Conservation (phyloP, 371 early-diverging fungal genomes). For the Mortierella sp. region DNA sequence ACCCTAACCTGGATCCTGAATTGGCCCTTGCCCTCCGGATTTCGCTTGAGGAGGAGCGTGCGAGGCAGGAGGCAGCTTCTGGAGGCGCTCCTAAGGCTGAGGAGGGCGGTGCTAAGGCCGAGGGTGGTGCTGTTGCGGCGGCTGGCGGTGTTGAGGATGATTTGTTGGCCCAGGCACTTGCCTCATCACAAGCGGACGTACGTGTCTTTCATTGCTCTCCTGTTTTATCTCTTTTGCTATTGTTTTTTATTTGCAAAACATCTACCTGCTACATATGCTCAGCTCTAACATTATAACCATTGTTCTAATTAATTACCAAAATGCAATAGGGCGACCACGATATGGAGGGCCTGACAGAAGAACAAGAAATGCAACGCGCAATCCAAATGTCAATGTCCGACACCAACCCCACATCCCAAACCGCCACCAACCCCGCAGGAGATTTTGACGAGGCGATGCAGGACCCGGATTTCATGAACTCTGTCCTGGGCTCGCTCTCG, state of each 20-base stretch:
- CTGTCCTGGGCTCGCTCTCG: slow-evolving; percentile 84
- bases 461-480: slow-evolving; percentile 71
- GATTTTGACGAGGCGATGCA: slow-evolving; percentile 59
- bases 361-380: slow-evolving; percentile 90
- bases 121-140: slow-evolving; percentile 44
- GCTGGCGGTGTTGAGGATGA: slow-evolving; percentile 61
- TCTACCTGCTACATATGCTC: neutral
- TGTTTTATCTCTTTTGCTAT: neutral
- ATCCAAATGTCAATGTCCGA: slow-evolving; percentile 90
- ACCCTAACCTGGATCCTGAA: slow-evolving; percentile 96
- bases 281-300: neutral
- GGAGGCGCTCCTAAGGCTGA: slow-evolving; percentile 66
- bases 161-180: slow-evolving; percentile 51
- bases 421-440: slow-evolving; percentile 18
- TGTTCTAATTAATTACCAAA: neutral
- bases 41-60: slow-evolving; percentile 97
- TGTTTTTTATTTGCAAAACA: neutral
- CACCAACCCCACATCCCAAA: slow-evolving; percentile 52
- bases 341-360: slow-evolving; percentile 87
- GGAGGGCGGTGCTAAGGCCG: slow-evolving; percentile 33
- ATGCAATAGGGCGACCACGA: slow-evolving; percentile 64
- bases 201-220: slow-evolving; percentile 37
- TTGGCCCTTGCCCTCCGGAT: slow-evolving; percentile 95
- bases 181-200: slow-evolving; percentile 61
- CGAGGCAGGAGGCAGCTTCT: slow-evolving; percentile 85